Evolutionary conservation across 2,329 filamentous ascomycete species (phyloP).

Genomic region (Penicillium sp.): DNA sequence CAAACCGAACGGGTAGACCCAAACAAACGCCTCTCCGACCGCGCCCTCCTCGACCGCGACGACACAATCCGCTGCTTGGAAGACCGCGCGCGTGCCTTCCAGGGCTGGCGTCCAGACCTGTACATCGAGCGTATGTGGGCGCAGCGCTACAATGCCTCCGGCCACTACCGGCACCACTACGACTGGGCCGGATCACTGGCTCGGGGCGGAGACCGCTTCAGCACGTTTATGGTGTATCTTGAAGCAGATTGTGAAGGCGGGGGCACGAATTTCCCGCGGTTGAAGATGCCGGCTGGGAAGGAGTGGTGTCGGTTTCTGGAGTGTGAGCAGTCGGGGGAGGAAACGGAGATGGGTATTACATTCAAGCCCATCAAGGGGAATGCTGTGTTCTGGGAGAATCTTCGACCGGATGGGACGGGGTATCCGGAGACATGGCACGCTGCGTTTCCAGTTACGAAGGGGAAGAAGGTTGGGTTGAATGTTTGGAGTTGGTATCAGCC

Average conservation of each 20-base stretch:
- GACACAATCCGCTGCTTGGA: constrained; percentile 56
- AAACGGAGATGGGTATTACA: constrained; percentile 46
- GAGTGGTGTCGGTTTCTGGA: constrained; percentile 59
- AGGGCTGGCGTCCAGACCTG: constrained; percentile 57
- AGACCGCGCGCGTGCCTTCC: constrained; percentile 54
- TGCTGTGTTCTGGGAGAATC: constrained; percentile 62
- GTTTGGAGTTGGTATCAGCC: constrained; percentile 62
- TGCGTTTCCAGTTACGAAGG: constrained; percentile 54
- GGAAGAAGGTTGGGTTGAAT: constrained; percentile 59
- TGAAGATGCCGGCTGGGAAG: constrained; percentile 43
- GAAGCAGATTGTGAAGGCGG: constrained; percentile 53
- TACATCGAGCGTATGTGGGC: constrained; percentile 61
- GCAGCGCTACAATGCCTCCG: constrained; percentile 55
- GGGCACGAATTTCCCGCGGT: constrained; percentile 58
- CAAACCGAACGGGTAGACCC: constrained; percentile 48
- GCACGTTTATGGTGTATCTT: constrained; percentile 62
- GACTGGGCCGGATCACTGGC: constrained; percentile 51
- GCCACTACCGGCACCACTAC: constrained; percentile 59
- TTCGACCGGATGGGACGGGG: constrained; percentile 53
- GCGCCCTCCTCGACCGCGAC: constrained; percentile 47
- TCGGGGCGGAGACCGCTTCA: constrained; percentile 46
- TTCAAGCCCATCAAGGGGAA: constrained; percentile 57
- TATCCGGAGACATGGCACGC: constrained; percentile 60
- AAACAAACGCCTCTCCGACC: constrained; percentile 52
- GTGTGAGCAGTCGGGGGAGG: constrained; percentile 40